Conservation (phyloP, 169 alveolate species). For the Amoebophrya sp. region DNA sequence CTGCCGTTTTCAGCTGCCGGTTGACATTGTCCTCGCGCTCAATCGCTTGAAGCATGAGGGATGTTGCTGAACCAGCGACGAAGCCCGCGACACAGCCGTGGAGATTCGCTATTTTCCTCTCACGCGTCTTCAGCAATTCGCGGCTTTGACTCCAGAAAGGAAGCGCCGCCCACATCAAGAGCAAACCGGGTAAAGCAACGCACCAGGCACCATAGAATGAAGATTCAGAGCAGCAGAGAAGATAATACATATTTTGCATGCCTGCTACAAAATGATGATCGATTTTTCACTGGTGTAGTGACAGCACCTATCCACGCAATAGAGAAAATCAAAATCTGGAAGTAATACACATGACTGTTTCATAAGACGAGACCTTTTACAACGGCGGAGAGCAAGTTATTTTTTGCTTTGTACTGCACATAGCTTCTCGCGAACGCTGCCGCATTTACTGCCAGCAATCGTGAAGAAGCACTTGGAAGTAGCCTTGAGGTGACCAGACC, state of each 20-base stretch:
- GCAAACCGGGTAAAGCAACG: not conserved
- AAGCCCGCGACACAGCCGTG: not conserved
- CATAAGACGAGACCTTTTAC: too few relatives aligned
- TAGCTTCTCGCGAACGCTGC: not conserved
- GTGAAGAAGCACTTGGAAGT: not conserved
- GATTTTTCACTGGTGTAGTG: too few relatives aligned
- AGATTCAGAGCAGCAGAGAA: too few relatives aligned
- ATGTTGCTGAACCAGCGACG: not conserved
- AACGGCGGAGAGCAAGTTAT: not conserved
- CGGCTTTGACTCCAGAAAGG: slow-evolving; percentile 1
- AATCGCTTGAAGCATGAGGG: not conserved
- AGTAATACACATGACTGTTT: too few relatives aligned
- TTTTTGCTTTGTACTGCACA: not conserved
- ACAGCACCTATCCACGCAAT: too few relatives aligned
- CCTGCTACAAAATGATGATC: too few relatives aligned
- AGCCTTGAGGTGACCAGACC: not conserved
- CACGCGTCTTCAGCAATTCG: not conserved
- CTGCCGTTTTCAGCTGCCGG: not conserved
- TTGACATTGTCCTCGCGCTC: not conserved
- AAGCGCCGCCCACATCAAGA: not conserved
- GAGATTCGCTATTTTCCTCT: not conserved
- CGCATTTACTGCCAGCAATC: not conserved
- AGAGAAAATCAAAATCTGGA: too few relatives aligned
- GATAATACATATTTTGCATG: too few relatives aligned
- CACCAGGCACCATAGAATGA: not conserved